phyloP scores from a whole-genome alignment of 306 rosid genomes.

The Carpinus fangiana region DNA sequence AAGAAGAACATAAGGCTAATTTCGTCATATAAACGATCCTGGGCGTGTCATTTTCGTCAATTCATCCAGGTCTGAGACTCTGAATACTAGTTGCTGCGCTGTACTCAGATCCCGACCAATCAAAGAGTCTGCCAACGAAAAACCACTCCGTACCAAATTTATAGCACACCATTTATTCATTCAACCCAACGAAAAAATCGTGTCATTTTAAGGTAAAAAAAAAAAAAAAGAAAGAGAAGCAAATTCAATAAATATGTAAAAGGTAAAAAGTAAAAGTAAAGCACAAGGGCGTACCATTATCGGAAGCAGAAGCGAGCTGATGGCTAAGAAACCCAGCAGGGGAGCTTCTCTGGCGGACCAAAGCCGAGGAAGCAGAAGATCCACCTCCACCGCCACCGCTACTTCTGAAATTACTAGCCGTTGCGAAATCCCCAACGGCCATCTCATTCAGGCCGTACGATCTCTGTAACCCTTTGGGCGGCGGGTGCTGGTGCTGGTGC shows the following conservation, averaged over 20 bases:
- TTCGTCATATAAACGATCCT: neutral
- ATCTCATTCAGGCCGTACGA: constrained; percentile 45
- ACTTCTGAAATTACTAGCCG: constrained; percentile 11
- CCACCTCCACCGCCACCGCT: constrained; percentile 9
- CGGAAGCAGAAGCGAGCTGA: constrained; percentile 29
- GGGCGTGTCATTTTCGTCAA: neutral
- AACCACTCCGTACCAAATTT: neutral
- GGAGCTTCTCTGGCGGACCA: constrained; percentile 89
- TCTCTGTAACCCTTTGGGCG: constrained; percentile 23
- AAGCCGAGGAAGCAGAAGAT: constrained; percentile 40
- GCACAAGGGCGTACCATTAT: constrained; percentile 34
- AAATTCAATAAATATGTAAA: neutral
- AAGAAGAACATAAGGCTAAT: neutral
- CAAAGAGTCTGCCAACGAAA: no score
- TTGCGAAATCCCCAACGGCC: constrained; percentile 30
- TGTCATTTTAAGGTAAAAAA: no score
- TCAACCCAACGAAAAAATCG: no score
- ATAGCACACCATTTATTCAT: no score
- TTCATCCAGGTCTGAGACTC: neutral
- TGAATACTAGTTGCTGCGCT: neutral
- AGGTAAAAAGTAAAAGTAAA: neutral
- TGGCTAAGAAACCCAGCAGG: constrained; percentile 84
- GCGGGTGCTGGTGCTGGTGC: neutral
- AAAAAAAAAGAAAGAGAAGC: neutral
- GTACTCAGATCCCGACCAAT: neutral